Base-by-base conservation (phyloP, 202 grass and related monocot genomes). In the Saccharum hybrid region DNA sequence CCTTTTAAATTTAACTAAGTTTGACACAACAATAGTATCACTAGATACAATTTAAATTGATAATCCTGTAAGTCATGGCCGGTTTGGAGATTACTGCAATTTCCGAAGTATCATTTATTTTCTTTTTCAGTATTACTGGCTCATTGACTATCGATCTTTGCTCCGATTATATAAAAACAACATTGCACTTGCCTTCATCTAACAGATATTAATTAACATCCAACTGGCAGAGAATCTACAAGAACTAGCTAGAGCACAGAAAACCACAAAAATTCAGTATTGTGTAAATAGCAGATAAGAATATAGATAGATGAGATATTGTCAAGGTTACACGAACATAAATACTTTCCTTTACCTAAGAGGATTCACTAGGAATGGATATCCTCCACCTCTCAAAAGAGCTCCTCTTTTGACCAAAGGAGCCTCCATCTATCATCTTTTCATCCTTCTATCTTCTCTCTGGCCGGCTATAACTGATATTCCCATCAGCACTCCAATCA, bases 391-490 rank as follows among this genome's bases (percentile, higher is more conserved):
- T 54, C 39, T 28, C 23, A 62, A 88, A 90, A 85, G 49, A 68
- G 22, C 12, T 76, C 31, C 10, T 61, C 66, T 91, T 85, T 78
- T 78, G 85, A 88, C 66, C 66, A 52, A 65, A 78, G 68, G 81
- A 61, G 76, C 39, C 49, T 71, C 68, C 39, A 62, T 68, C 68
- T 7, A 79, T 82, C 43, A 74, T 80, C 74, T 75, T 66, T 42
- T 82, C 71, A 74, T 74, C 57, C 62, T 85, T 86, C 21, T 86
- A 83, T 90, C 75, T 63, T 46, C 75, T 65, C 36, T 15, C 18
- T 87, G 77, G 89, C 41, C 85, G 85, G 85, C 14, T 6, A 34
- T 4, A 63, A 16, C 59, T 38, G 40, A 91, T 91, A 84, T 84
- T 81, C 86, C 72, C 31, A 45, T 46, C 78, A 1, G 12, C 84